These are phyloP conservation scores for Westerdykella sp. DNA, from an alignment of 2,329 filamentous ascomycete species.

Conservation along the genomic window DNA sequence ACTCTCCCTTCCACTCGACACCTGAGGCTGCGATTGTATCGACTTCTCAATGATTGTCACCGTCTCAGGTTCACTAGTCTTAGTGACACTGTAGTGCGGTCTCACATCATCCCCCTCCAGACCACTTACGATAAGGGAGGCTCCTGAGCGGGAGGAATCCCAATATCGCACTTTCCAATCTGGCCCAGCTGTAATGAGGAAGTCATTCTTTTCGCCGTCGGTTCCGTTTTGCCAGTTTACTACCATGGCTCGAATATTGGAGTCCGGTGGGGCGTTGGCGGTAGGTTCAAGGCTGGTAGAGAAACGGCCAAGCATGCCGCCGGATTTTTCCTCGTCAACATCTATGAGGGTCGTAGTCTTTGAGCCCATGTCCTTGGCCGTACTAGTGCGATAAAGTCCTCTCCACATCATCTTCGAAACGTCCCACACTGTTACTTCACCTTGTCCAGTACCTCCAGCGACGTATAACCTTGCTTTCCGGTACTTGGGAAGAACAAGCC, in stretches of 20 bases:
- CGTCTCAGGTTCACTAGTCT: conserved; percentile 36
- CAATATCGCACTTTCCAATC: conserved; percentile 92
- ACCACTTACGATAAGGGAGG: conserved; percentile 75
- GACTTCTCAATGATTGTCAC: conserved; percentile 36
- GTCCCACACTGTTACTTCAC: conserved; percentile 83
- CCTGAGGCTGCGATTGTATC: conserved; percentile 14
- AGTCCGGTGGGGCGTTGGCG: conserved; percentile 50
- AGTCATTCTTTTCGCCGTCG: conserved; percentile 66
- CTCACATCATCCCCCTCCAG: conserved; percentile 62
- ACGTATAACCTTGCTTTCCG: conserved; percentile 82
- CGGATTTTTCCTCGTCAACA: conserved; percentile 79
- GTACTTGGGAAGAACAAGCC: conserved; percentile 62
- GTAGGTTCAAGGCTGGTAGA: conserved; percentile 58
- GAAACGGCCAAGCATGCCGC: conserved; percentile 81
- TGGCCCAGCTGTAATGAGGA: conserved; percentile 78
- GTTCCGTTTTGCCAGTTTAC: conserved; percentile 57
- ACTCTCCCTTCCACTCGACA: conserved; percentile 16
- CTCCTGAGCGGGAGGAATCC: conserved; percentile 75
- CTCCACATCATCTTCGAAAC: conserved; percentile 67
- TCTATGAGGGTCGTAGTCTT: conserved; percentile 69
- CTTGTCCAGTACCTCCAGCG: conserved; percentile 76
- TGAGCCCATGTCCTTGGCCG: conserved; percentile 24
- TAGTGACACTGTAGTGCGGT: conserved; percentile 55
- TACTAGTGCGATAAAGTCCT: conserved; percentile 71
- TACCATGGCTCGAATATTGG: conserved; percentile 68